phyloP scores from a whole-genome alignment of 495 filamentous ascomycete genomes.

The Hypoxylon perforatum region DNA sequence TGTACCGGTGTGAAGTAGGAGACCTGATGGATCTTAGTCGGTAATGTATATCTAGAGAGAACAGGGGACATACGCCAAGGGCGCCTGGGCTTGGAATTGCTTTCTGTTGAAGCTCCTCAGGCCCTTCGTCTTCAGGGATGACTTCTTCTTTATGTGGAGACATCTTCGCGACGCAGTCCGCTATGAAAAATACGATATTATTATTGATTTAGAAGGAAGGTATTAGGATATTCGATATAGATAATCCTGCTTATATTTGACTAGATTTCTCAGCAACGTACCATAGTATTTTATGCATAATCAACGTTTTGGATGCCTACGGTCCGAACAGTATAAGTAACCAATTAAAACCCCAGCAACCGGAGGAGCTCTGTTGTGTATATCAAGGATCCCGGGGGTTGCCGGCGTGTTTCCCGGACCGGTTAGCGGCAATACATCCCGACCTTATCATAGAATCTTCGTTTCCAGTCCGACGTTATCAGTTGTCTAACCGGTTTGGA shows the following conservation, averaged over 20 bases:
- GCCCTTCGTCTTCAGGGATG: not conserved
- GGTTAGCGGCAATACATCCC: no score
- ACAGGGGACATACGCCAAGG: not conserved
- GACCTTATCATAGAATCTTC: no score
- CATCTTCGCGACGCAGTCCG: not conserved
- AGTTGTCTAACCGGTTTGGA: no score
- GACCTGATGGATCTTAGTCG: constrained; percentile 33
- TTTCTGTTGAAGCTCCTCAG: not conserved
- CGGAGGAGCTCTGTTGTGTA: not conserved
- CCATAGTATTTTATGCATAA: not conserved
- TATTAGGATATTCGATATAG: not conserved
- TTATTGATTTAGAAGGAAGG: not conserved
- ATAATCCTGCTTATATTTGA: not conserved
- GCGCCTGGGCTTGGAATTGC: not conserved
- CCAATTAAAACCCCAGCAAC: not conserved
- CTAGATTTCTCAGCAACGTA: not conserved
- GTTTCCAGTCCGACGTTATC: no score
- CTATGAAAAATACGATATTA: not conserved
- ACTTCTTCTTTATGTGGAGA: not conserved
- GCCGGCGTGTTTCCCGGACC: not conserved
- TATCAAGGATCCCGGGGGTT: not conserved
- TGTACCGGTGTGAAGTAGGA: constrained; percentile 55
- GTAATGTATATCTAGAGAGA: not conserved
- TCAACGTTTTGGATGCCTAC: not conserved
- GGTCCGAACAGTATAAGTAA: not conserved